Base-by-base conservation (phyloP, 257 asterid genomes). In the Gardenia jasminoides region DNA sequence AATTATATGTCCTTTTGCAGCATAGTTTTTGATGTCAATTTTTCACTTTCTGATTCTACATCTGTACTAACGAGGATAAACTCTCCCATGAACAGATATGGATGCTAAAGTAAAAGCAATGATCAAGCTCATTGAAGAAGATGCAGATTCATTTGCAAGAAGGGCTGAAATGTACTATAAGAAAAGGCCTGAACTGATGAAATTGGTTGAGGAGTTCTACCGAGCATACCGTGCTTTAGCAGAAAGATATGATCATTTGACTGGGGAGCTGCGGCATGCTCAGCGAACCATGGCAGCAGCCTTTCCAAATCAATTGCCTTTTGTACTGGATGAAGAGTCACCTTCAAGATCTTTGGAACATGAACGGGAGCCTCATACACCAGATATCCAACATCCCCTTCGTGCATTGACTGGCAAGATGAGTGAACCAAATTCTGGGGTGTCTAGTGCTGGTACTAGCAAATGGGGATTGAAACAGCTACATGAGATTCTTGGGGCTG, bases 141-240 rank as follows among this genome's bases (percentile, higher is more conserved):
- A 94, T 83, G 99, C 98, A 0, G 99, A 94, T 88, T 94, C 98
- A 72, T 94, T 94, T 81, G 96, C 99, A 10, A 89, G 94, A 78
- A 80, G 94, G 81, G 99, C 98, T 59, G 99, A 94, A 77, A 93
- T 94, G 98, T 94, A 93, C 87, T 94, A 94, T 82, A 89, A 93
- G 89, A 94, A 89, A 85, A 86, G 98, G 68, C 98, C 99, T 9
- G 98, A 94, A 88, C 85, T 94, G 39, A 93, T 94, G 97, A 94
- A 94, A 86, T 76, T 93, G 85, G 98, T 94, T 33, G 99, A 93
- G 88, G 97, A 94, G 86, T 91, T 93, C 81, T 94, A 91, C 82
- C 88, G 99, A 54, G 98, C 98, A n/a, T 94, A 94, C 80, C 96
- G 97, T 30, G 97, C 98, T 44, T 85, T 94, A 75, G 98, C 98